Conservation (phyloP, 768 basidiomycete species). For the Mycena latifolia region DNA sequence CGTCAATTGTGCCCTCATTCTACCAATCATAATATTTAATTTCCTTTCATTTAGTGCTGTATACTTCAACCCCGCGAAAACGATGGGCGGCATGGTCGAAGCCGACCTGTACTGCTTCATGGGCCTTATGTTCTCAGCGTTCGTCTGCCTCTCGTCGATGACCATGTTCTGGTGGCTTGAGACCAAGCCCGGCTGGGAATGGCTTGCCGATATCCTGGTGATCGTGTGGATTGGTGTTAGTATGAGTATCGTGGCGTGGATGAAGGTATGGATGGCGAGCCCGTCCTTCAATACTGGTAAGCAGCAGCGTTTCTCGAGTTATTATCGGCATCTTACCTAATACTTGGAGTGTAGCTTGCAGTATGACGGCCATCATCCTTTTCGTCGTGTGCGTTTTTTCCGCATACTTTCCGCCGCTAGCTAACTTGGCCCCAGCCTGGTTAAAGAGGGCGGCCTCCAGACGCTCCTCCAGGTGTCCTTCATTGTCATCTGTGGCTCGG, state of each 20-base stretch:
- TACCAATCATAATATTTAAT: neutral
- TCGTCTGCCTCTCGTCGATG: constrained; percentile 84
- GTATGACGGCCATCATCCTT: constrained; percentile 86
- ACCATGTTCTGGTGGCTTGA: constrained; percentile 86
- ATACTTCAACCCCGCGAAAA: constrained; percentile 96
- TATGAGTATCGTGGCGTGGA: constrained; percentile 88
- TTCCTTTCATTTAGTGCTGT: constrained; percentile 81
- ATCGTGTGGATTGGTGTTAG: constrained; percentile 88
- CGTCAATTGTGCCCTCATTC: constrained; percentile 42
- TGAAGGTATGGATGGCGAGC: constrained; percentile 87
- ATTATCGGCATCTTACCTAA: constrained; percentile 8
- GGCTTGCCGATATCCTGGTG: constrained; percentile 79
- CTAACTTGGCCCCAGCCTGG: constrained; percentile 62
- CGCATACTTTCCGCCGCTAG: neutral
- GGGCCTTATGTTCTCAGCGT: constrained; percentile 76
- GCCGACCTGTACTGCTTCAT: constrained; percentile 85
- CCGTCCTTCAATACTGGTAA: constrained; percentile 91
- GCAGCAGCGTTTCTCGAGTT: constrained; percentile 29
- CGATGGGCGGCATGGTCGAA: constrained; percentile 92
- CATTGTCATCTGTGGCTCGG: constrained; percentile 82
- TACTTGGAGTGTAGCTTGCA: constrained; percentile 66
- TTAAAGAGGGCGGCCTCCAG: constrained; percentile 89
- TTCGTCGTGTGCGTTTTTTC: constrained; percentile 76
- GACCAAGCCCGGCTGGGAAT: constrained; percentile 73
- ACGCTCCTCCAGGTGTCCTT: constrained; percentile 81